Conservation (phyloP, 2,329 filamentous ascomycete genomes). For the Alternaria consortialis region DNA sequence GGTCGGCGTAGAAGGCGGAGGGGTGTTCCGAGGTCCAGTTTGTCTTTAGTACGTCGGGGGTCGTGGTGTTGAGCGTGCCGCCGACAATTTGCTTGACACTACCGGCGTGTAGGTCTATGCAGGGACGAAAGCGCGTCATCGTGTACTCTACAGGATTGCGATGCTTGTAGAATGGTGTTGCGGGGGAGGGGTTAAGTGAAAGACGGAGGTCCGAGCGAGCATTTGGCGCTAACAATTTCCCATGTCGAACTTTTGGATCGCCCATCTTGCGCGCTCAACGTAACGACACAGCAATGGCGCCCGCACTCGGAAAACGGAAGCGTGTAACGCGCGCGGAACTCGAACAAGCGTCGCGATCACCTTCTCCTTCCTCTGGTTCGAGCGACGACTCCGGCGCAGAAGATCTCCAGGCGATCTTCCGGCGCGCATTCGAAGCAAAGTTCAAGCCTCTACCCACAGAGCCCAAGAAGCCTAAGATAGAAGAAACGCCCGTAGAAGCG, state of each 20-base stretch:
- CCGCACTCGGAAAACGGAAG: slow-evolving; percentile 58
- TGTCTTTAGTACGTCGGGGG: slow-evolving; percentile 70
- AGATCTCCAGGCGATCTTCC: slow-evolving; percentile 77
- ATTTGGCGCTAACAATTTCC: slow-evolving; percentile 25
- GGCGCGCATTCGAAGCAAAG: slow-evolving; percentile 84
- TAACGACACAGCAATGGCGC: slow-evolving; percentile 40
- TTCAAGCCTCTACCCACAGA: slow-evolving; percentile 74
- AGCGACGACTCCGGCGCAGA: slow-evolving; percentile 52
- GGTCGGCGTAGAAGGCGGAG: slow-evolving; percentile 78
- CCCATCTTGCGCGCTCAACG: not conserved
- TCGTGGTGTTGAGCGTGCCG: slow-evolving; percentile 72
- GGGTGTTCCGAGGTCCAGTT: slow-evolving; percentile 91
- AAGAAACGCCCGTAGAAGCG: slow-evolving; percentile 38
- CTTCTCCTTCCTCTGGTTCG: slow-evolving; percentile 39
- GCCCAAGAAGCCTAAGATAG: slow-evolving; percentile 41
- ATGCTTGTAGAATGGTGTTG: slow-evolving; percentile 11
- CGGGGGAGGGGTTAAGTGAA: slow-evolving; percentile 27
- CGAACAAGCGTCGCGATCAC: slow-evolving; percentile 37
- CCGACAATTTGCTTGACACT: slow-evolving; percentile 99
- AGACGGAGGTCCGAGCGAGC: slow-evolving; percentile 33
- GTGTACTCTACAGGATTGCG: not conserved
- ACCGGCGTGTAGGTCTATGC: slow-evolving; percentile 97
- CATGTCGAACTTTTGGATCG: slow-evolving; percentile 14
- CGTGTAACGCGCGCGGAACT: slow-evolving; percentile 48
- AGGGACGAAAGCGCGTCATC: slow-evolving; percentile 95